A percentile compares a stretch with the other conserved stretches of the same genome.
These are phyloP conservation scores for Helianthus annuus DNA, from an alignment of 129 eudicot genomes.

Conservation along the genomic window HanXRQr2.0-SUNRISE NC_035443.2:182268153-182268652, in stretches of 20 bases:
- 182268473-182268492: conserved; percentile 43
- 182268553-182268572: conserved; percentile 30
- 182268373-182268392: conserved; percentile 44
- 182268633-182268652: not conserved
- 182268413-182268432: conserved; percentile 59
- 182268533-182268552: conserved; percentile 9
- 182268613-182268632: conserved; percentile 2
- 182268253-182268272: too few relatives aligned
- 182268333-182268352: conserved; percentile 56
- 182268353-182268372: conserved; percentile 40
- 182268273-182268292: not conserved
- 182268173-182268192: too few relatives aligned
- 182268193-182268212: too few relatives aligned
- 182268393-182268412: conserved; percentile 42
- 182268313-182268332: conserved; percentile 78
- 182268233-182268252: too few relatives aligned
- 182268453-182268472: conserved; percentile 43
- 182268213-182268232: too few relatives aligned
- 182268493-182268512: conserved; percentile 29
- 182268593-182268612: conserved; percentile 6
- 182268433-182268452: conserved; percentile 61
- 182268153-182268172: too few relatives aligned
- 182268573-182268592: conserved; percentile 41
- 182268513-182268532: not conserved
- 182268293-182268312: conserved; percentile 53